A percentile compares a stretch with the other conserved stretches of the same genome.
Conservation (phyloP, 1,284 basidiomycete genomes). For the Meripilus lineatus region DNA sequence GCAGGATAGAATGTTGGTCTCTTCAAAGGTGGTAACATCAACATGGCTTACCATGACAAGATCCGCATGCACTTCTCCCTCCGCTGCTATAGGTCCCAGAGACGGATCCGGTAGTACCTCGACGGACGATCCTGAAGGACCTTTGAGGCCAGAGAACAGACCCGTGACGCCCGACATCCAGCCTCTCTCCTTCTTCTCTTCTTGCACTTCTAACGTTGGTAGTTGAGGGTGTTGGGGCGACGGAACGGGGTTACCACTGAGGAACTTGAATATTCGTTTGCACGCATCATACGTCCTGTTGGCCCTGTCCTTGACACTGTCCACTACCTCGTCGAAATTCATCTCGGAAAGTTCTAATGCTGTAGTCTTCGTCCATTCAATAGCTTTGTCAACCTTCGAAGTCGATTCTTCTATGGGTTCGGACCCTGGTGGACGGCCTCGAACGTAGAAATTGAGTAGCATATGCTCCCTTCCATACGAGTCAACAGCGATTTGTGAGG, state of each 20-base stretch:
- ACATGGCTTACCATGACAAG: constrained; percentile 55
- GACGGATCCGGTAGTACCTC: constrained; percentile 25
- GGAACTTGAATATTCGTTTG: constrained; percentile 58
- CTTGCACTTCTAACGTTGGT: constrained; percentile 24
- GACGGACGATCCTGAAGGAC: constrained; percentile 30
- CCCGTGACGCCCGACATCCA: constrained; percentile 55
- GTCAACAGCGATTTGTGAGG: constrained; percentile 69
- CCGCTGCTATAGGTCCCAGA: constrained; percentile 51
- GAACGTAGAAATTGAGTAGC: constrained; percentile 74
- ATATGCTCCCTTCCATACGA: constrained; percentile 71
- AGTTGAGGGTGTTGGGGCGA: constrained; percentile 29
- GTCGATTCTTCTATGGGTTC: constrained; percentile 30
- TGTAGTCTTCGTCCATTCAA: constrained; percentile 39
- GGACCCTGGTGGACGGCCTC: constrained; percentile 43
- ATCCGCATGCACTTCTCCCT: constrained; percentile 78
- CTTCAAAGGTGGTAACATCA: constrained; percentile 3
- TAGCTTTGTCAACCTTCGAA: constrained; percentile 27
- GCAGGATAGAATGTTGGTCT: constrained; percentile 15
- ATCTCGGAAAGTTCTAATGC: constrained; percentile 39
- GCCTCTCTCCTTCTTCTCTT: constrained; percentile 32
- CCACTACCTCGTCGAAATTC: constrained; percentile 48
- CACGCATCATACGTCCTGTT: constrained; percentile 39
- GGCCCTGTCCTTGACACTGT: constrained; percentile 39
- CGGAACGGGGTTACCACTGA: constrained; percentile 53
- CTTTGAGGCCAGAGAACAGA: constrained; percentile 63